Evolutionary conservation across 768 basidiomycete genomes (phyloP).

Genomic region (Tricholoma furcatifolium): DNA sequence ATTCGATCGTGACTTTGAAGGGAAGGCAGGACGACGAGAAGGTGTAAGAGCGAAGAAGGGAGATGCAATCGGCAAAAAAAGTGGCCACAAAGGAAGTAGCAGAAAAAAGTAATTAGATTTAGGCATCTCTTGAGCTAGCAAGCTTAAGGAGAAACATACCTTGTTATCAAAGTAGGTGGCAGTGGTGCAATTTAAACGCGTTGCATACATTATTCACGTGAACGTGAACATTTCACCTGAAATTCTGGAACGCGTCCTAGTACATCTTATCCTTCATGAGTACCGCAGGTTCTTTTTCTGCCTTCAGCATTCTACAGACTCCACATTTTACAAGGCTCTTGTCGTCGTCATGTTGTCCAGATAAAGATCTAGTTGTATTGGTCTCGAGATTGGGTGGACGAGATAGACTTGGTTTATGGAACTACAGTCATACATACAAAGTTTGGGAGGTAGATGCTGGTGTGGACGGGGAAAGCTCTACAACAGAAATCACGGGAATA

Average conservation of each 20-base stretch:
- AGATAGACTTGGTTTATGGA: slow-evolving; percentile 78
- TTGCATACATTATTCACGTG: background rate
- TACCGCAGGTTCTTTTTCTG: slow-evolving; percentile 46
- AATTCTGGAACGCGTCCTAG: background rate
- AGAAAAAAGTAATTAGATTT: background rate
- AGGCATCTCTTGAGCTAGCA: too few relatives aligned
- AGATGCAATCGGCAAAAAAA: slow-evolving; percentile 54
- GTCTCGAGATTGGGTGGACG: slow-evolving; percentile 65
- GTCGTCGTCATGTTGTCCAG: slow-evolving; percentile 73
- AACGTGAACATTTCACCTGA: background rate
- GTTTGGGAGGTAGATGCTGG: slow-evolving; percentile 81
- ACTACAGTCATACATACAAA: slow-evolving; percentile 68
- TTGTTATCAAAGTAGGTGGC: too few relatives aligned
- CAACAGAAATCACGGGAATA: slow-evolving; percentile 54
- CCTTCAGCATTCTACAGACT: slow-evolving; percentile 56
- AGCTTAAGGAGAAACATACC: background rate
- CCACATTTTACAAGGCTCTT: slow-evolving; percentile 59
- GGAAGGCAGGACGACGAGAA: slow-evolving; percentile 43
- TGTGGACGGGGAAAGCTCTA: slow-evolving; percentile 33
- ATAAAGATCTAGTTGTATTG: slow-evolving; percentile 76
- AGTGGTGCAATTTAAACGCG: background rate
- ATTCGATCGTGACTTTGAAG: slow-evolving; percentile 63
- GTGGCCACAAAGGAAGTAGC: slow-evolving; percentile 32
- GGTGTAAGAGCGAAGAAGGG: slow-evolving; percentile 66
- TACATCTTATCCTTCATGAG: background rate